phyloP scores from a whole-genome alignment of 1,284 basidiomycete genomes.

The Pseudozyma sp. region DNA sequence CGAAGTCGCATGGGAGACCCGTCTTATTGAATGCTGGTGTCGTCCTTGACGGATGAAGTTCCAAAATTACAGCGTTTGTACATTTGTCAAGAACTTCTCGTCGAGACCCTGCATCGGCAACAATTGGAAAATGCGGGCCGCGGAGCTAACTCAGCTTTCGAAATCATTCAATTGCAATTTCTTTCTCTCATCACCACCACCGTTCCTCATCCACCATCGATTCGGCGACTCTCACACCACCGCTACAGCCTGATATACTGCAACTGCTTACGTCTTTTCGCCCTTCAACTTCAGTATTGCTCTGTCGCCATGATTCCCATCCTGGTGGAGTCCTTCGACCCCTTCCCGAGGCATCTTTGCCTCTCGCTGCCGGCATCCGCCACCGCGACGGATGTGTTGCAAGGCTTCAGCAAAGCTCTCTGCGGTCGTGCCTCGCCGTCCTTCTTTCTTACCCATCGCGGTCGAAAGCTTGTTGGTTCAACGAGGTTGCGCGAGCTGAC shows the following conservation, averaged over 20 bases:
- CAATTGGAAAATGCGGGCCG: conserved; percentile 4
- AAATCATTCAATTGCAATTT: conserved; percentile 5
- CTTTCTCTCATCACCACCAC: conserved; percentile 16
- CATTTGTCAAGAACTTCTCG: neutral
- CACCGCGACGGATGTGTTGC: conserved; percentile 35
- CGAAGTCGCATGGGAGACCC: no score
- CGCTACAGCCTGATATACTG: neutral
- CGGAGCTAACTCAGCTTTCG: conserved; percentile 9
- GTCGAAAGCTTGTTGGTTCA: conserved; percentile 9
- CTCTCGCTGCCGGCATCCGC: conserved; percentile 35
- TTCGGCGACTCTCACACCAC: neutral
- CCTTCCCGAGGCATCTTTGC: conserved; percentile 41
- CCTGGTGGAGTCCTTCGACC: conserved; percentile 46
- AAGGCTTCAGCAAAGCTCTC: conserved; percentile 31
- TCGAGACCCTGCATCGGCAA: conserved; percentile 41
- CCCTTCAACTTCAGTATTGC: neutral
- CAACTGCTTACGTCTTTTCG: neutral
- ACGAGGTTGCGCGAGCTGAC: conserved; percentile 6
- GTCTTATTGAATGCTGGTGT: no score
- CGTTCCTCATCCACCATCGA: conserved; percentile 5
- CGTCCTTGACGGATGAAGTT: no score
- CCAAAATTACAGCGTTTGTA: no score
- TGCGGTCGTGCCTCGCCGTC: conserved; percentile 1
- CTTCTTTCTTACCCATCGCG: conserved; percentile 27
- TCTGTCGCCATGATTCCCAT: conserved; percentile 25